A percentile compares a stretch with the other conserved stretches of the same genome.
Conservation (phyloP, 2,329 filamentous ascomycete genomes). For the Sporothrix pseudoabietina region DNA sequence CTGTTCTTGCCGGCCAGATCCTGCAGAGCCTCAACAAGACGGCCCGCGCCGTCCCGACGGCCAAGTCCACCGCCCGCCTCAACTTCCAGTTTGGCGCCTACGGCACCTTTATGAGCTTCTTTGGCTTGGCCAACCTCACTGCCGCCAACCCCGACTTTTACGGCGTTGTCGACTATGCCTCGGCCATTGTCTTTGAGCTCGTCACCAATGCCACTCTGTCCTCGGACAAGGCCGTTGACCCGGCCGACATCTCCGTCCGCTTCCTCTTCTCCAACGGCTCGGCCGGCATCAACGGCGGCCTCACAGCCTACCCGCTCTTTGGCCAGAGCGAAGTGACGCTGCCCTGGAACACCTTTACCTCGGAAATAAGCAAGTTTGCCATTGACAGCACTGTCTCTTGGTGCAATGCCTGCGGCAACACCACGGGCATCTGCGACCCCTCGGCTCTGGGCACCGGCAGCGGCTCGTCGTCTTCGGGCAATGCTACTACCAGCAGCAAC, state of each 20-base stretch:
- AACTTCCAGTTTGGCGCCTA: slow-evolving; percentile 64
- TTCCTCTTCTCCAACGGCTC: slow-evolving; percentile 65
- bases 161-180: slow-evolving; percentile 81
- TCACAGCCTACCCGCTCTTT: slow-evolving; percentile 57
- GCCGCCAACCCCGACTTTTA: slow-evolving; percentile 64
- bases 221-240: slow-evolving; percentile 43
- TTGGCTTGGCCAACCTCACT: slow-evolving; percentile 59
- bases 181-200: slow-evolving; percentile 77
- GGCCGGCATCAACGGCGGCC: slow-evolving; percentile 54
- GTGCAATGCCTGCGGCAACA: slow-evolving; percentile 76
- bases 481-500: slow-evolving; percentile 35
- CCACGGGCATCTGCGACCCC: slow-evolving; percentile 64
- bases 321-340: slow-evolving; percentile 59
- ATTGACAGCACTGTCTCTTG: slow-evolving; percentile 66
- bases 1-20: slow-evolving; percentile 60
- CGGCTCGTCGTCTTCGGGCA: slow-evolving; percentile 34
- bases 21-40: slow-evolving; percentile 56
- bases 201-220: slow-evolving; percentile 56
- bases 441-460: slow-evolving; percentile 37
- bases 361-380: slow-evolving; percentile 65
- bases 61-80: slow-evolving; percentile 45
- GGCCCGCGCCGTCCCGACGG: slow-evolving; percentile 41
- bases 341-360: slow-evolving; percentile 69
- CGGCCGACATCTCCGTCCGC: slow-evolving; percentile 57
- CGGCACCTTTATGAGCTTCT: slow-evolving; percentile 64